Evolutionary conservation across 2,329 filamentous ascomycete genomes (phyloP), one percentile per base, ranked within the genome.

Genomic region (Calonectria pauciramosa): DNA sequence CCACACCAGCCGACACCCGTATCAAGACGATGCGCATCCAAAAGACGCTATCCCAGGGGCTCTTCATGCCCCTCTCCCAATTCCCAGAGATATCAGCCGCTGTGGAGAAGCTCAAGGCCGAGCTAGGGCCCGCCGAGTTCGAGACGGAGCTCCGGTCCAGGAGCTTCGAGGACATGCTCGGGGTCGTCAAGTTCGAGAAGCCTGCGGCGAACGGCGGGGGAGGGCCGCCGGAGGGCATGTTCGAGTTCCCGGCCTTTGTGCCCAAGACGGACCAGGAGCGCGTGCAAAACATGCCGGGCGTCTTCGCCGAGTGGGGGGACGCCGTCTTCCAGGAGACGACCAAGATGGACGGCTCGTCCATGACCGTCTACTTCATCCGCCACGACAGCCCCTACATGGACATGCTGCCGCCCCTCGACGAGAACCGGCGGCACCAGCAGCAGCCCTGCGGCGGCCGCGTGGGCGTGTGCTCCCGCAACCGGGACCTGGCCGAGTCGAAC

Each of bases 311-410:
- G 14, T 78, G 79, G 32, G 69, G 73, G 1, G 66, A 79, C 26
- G 74, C 68, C 54, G 64, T 80, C 8, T 86, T 84, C 73, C 84
- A 87, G 64, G 84, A 85, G 69, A 82, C 82, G 1, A 78, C 82
- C 74, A 87, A 87, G 79, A 82, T 87, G 80, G 86, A 87, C 70
- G 86, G 85, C 23, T 76, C 80, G 0, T 83, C 82, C 16, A 86
- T 86, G 82, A 84, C 83, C 0, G 77, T 83, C 28, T 87, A 86
- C 78, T 86, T 84, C 64, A 65, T 87, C 70, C 65, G 74, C 36
- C 69, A 74, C 23, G 56, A 78, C 28, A 82, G 78, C 28, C 75
- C 70, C 3, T 68, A 78, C 64, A 78, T 69, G 49, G 18, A 28
- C 9, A 44, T 56, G 13, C 77, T 84, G 7, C 77, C 79, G 10